These are phyloP conservation scores for Patellaria atrata DNA, from an alignment of 495 filamentous ascomycete genomes.

Conservation along the genomic window DNA sequence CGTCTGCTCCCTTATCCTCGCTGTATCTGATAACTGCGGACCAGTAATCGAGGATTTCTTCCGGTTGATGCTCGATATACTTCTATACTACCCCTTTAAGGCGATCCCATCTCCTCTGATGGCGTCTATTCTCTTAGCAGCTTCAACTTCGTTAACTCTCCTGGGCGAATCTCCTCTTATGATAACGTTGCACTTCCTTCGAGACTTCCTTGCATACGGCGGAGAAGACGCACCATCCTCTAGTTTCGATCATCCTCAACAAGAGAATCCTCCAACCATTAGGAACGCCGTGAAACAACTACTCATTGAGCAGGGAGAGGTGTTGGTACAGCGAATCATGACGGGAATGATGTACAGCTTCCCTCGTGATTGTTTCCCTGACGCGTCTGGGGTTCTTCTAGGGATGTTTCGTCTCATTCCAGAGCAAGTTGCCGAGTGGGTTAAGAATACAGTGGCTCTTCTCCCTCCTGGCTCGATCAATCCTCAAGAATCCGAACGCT, in stretches of 20 bases:
- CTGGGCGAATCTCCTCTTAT: conserved; percentile 83
- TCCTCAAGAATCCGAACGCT: conserved; percentile 35
- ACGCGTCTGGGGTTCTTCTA: conserved; percentile 83
- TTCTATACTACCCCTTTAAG: conserved; percentile 79
- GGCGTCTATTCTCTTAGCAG: conserved; percentile 70
- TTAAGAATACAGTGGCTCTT: conserved; percentile 67
- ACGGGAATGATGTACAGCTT: conserved; percentile 99
- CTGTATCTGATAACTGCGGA: background rate
- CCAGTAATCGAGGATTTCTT: conserved; percentile 96
- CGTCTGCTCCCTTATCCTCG: background rate
- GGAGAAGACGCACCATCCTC: conserved; percentile 62
- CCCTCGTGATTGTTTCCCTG: conserved; percentile 84
- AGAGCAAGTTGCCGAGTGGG: conserved; percentile 58
- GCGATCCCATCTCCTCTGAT: conserved; percentile 65
- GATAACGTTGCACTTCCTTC: conserved; percentile 82
- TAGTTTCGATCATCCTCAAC: conserved; percentile 35
- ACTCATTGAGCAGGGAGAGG: conserved; percentile 54
- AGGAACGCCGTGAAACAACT: conserved; percentile 54
- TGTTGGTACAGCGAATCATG: conserved; percentile 68
- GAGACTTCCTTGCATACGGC: conserved; percentile 84
- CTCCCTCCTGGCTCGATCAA: conserved; percentile 70
- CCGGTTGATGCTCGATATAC: conserved; percentile 74
- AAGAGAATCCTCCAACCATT: conserved; percentile 27
- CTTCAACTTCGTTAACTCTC: conserved; percentile 66
- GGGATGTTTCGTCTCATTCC: conserved; percentile 79